phyloP scores from a whole-genome alignment of 805 yeast species.

The Pichia paraexigua region DNA sequence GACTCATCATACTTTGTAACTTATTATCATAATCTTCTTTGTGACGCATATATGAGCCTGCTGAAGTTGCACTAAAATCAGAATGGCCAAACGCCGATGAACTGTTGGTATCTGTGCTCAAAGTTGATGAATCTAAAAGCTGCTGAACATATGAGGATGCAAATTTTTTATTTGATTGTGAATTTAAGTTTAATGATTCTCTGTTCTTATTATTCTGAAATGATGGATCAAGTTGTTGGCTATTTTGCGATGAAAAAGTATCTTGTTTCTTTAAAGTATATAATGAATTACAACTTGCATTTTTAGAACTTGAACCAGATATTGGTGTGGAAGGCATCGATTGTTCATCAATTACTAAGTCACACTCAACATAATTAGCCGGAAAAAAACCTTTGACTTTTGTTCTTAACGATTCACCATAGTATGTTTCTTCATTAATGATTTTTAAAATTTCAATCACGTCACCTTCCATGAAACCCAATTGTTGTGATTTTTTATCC shows the following conservation, averaged over 20 bases:
- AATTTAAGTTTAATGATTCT: constrained; percentile 2
- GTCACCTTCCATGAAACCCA: constrained; percentile 93
- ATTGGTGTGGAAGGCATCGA: neutral
- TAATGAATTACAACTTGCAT: constrained; percentile 1
- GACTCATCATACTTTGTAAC: constrained; percentile 14
- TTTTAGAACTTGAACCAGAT: neutral
- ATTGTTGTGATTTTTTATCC: constrained; percentile 66
- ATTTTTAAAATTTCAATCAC: constrained; percentile 67
- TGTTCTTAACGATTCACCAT: constrained; percentile 72
- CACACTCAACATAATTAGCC: constrained; percentile 77
- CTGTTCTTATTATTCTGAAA: neutral
- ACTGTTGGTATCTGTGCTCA: constrained; percentile 26
- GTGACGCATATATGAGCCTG: constrained; percentile 77
- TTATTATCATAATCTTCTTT: constrained; percentile 24
- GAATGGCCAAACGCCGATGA: constrained; percentile 44
- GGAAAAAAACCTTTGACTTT: constrained; percentile 84
- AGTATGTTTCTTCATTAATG: constrained; percentile 92
- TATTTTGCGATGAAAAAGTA: constrained; percentile 1
- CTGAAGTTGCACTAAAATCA: constrained; percentile 82
- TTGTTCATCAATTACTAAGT: constrained; percentile 28
- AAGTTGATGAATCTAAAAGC: constrained; percentile 24
- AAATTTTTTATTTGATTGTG: constrained; percentile 7
- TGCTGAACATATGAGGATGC: constrained; percentile 21
- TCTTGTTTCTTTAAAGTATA: constrained; percentile 4
- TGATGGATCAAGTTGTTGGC: neutral